Evolutionary conservation across 208 protist species (phyloP).

Genomic region (Zelonia costaricensis): DNA sequence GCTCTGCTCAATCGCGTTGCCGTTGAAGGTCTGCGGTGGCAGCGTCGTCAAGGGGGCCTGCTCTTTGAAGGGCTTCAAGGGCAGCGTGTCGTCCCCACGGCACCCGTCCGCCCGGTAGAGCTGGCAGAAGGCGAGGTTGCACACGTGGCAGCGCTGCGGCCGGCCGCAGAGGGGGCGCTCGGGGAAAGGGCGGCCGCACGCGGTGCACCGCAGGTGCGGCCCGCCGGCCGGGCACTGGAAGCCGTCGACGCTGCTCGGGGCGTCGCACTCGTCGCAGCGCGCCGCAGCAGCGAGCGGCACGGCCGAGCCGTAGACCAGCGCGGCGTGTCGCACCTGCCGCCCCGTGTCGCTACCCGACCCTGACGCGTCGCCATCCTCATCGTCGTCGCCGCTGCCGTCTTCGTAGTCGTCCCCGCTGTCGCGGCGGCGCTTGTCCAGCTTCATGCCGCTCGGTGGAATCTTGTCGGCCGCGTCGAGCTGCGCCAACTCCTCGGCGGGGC

Average conservation of each 20-base stretch:
- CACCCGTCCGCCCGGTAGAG: slow-evolving; percentile 72
- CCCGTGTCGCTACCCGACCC: slow-evolving; percentile 4
- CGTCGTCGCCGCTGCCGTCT: slow-evolving; percentile 16
- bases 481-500: slow-evolving; percentile 41
- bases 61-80: slow-evolving; percentile 25
- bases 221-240: slow-evolving; percentile 61
- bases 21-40: slow-evolving; percentile 55
- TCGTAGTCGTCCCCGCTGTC: slow-evolving; percentile 13
- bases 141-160: slow-evolving; percentile 82
- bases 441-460: slow-evolving; percentile 54
- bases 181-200: slow-evolving; percentile 58
- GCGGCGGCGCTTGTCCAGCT: slow-evolving; percentile 39
- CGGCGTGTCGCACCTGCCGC: slow-evolving; percentile 1
- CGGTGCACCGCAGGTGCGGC: slow-evolving; percentile 51
- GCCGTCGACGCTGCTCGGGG: slow-evolving; percentile 51
- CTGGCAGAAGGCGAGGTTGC: slow-evolving; percentile 68
- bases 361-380: too few relatives aligned
- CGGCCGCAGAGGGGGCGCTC: slow-evolving; percentile 72
- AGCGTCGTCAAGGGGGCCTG: slow-evolving; percentile 23
- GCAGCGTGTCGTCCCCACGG: not conserved
- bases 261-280: slow-evolving; percentile 57
- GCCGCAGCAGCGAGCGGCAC: slow-evolving; percentile 12
- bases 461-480: slow-evolving; percentile 47
- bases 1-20: slow-evolving; percentile 70
- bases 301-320: slow-evolving; percentile 2